Evolutionary conservation across 2,329 filamentous ascomycete genomes (phyloP), one percentile per base, ranked within the genome.

Genomic region (Venturia aucupariae): DNA sequence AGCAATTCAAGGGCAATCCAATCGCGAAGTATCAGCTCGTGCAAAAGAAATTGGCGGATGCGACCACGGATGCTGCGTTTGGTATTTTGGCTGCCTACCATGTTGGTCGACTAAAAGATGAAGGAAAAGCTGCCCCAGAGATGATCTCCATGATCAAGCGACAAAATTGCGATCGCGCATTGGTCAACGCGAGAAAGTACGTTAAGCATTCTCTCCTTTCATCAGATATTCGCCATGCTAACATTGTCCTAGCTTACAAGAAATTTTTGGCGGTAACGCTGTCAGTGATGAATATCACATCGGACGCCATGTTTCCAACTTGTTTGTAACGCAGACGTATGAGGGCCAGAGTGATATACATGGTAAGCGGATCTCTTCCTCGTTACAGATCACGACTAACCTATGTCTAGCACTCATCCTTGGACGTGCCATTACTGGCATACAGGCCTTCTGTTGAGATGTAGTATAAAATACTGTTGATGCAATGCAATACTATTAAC

Each of bases 341-440:
- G 94, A 99, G 78, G 94, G 94, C 27, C 94, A 97, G 78, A 97
- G 92, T 73, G 94, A 97, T 77, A 97, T 97, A 74, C 94, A 97
- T 76, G 86, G 91, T 93, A 79, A 83, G 89, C 84, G 24, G 17
- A 7, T 30, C 13, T 35, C 13, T 10, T 48, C 6, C 11, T 17
- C 22, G 27, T 39, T 60, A 2, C 5, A 30, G 41, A 60, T 44
- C 11, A 35, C 8, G 19, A 27, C 65, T 67, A 61, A 67, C 32
- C 19, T 41, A 6, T 13, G 27, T 38, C 15, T n/a, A 65, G 65
- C 65, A 8, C 48, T 67, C 8, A 67, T 67, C 35, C 61, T 67
- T 17, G 65, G 65, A 35, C 59, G 65, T 15, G 65, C 65, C 2
- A 67, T 67, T 39, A 67, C 65, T n/a, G 65, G 65, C 27, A 13